Evolutionary conservation across 345 rosid species (phyloP), one percentile per base, ranked within the genome.

Genomic region (Hevea brasiliensis): DNA sequence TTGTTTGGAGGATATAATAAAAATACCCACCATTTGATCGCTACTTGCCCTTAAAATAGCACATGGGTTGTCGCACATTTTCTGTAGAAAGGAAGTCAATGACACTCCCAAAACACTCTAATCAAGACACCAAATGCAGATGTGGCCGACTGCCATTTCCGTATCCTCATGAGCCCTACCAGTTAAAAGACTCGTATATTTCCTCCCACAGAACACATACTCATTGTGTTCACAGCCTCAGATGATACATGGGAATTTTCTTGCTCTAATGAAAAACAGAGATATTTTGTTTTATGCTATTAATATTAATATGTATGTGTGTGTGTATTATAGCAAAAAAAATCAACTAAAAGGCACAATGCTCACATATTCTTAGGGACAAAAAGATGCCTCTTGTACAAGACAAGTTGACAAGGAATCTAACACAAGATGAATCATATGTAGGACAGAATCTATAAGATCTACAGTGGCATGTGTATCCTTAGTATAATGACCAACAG

Each of bases 11-110:
- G 53, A 18, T 48, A 41, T 8, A 37, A 24, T 37, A 17, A 44
- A 26, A 32, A 21, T 40, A 75, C 61, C 50, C 15, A 74, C 62
- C 42, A 68, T 42, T 72, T 76, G 44, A 73, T 76, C 57, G 50
- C 20, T 32, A 64, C 45, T 48, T 63, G 81, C 14, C 68, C 56
- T 26, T 73, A 24, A 17, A 56, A 27, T 42, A 32, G 80, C 87
- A 81, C 85, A 81, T 85, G 86, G 86, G 59, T 50, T 75, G 85
- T 74, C 74, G 47, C 68, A 8, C 57, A 66, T 44, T 67, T 74
- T 65, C 48, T 58, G 72, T 59, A 68, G 24, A 41, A 18, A 71
- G n/a, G 4, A 65, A 65, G 60, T 57, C 65, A 72, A 72, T 20
- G 40, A 80, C 74, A 79, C 74, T 81, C 79, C 80, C 61, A 62